Evolutionary conservation across 2,329 filamentous ascomycete species (phyloP).

Genomic region (Zopfia rhizophila): DNA sequence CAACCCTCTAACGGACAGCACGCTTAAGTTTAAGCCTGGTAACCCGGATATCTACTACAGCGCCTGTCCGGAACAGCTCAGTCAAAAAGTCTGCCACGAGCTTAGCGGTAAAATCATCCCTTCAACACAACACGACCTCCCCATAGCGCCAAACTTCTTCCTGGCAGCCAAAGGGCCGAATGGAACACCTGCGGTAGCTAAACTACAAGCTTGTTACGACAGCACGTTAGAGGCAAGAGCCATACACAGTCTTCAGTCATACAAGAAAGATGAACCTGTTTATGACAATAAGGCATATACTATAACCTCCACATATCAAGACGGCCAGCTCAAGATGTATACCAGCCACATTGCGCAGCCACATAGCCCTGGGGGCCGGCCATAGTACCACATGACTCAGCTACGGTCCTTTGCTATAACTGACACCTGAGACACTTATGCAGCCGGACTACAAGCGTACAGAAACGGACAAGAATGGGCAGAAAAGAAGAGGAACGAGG

Average conservation of each 20-base stretch:
- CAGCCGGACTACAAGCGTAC: slow-evolving; percentile 11
- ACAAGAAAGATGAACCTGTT: slow-evolving; percentile 34
- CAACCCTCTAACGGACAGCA: slow-evolving; percentile 8
- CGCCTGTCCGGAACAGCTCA: slow-evolving; percentile 32
- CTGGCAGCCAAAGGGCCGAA: slow-evolving; percentile 51
- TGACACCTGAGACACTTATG: slow-evolving; percentile 7
- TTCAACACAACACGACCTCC: background rate
- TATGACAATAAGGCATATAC: slow-evolving; percentile 54
- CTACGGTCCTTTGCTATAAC: slow-evolving; percentile 7
- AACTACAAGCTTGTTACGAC: slow-evolving; percentile 31
- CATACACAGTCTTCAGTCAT: slow-evolving; percentile 52
- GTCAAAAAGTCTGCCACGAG: slow-evolving; percentile 31
- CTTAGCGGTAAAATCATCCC: slow-evolving; percentile 21
- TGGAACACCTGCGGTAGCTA: slow-evolving; percentile 34
- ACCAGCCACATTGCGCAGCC: slow-evolving; percentile 49
- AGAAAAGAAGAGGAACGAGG: slow-evolving; percentile 15
- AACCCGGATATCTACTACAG: slow-evolving; percentile 43
- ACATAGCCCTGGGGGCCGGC: slow-evolving; percentile 35
- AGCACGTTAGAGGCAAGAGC: slow-evolving; percentile 41
- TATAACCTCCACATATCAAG: slow-evolving; percentile 51
- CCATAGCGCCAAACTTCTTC: slow-evolving; percentile 38
- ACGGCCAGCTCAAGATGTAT: slow-evolving; percentile 50
- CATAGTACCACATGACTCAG: slow-evolving; percentile 55
- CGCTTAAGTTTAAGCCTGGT: slow-evolving; percentile 12
- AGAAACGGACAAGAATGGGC: slow-evolving; percentile 17